Conservation (phyloP, 2,329 filamentous ascomycete species). For the Clonostachys rosea region DNA sequence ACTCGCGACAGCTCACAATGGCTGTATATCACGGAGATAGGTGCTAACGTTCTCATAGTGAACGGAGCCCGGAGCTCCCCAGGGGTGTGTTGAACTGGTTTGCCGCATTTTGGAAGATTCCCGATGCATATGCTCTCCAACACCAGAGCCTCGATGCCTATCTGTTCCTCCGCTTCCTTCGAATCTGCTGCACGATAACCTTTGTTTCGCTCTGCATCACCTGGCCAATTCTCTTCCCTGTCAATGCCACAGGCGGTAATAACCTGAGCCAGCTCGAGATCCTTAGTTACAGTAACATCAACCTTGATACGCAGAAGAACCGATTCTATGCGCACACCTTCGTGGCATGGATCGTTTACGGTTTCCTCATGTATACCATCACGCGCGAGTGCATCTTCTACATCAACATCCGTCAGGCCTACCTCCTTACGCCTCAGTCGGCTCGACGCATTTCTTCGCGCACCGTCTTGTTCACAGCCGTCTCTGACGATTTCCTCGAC, state of each 20-base stretch:
- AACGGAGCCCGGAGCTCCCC: conserved; percentile 51
- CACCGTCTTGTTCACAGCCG: conserved; percentile 88
- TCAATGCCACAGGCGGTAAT: conserved; percentile 78
- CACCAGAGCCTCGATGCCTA: conserved; percentile 88
- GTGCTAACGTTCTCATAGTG: conserved; percentile 25
- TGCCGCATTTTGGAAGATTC: conserved; percentile 53
- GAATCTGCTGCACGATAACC: conserved; percentile 71
- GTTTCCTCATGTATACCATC: conserved; percentile 85
- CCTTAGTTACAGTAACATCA: conserved; percentile 30
- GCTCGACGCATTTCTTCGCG: conserved; percentile 81
- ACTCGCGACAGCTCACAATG: background rate
- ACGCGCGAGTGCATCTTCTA: conserved; percentile 89
- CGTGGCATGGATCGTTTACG: conserved; percentile 77
- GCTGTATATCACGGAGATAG: too few relatives aligned
- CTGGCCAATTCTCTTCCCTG: conserved; percentile 78
- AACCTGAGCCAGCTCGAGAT: conserved; percentile 56
- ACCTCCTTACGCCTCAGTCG: conserved; percentile 80
- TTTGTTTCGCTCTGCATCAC: conserved; percentile 77
- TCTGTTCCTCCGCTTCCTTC: conserved; percentile 81
- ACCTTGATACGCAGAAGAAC: conserved; percentile 50
- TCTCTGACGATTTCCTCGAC: conserved; percentile 72
- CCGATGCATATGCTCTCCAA: conserved; percentile 76
- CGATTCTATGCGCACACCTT: conserved; percentile 78
- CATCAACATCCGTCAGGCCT: conserved; percentile 90
- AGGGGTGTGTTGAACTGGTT: conserved; percentile 60